Percentiles rank a stretch among this genome's conserved stretches.
phyloP scores from a whole-genome alignment of 2,329 filamentous ascomycete genomes.

The Trichoderma koningii region DNA sequence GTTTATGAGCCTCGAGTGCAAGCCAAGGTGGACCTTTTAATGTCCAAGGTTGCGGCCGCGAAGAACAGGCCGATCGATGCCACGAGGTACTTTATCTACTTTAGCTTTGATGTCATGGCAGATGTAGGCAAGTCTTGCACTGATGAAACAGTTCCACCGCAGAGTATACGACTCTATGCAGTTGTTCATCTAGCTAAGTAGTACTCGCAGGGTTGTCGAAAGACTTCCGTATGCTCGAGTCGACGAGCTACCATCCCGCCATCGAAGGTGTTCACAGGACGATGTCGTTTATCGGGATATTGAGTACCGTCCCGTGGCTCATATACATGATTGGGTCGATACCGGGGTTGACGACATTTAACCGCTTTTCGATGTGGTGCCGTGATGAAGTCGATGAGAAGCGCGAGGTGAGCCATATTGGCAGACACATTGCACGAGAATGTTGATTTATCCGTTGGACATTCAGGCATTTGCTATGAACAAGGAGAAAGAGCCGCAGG shows the following conservation, averaged over 20 bases:
- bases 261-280: not conserved
- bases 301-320: not conserved
- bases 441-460: not conserved
- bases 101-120: constrained; percentile 46
- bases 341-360: constrained; percentile 39
- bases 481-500: not conserved
- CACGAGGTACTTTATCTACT: constrained; percentile 40
- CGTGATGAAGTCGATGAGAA: constrained; percentile 30
- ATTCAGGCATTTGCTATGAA: not conserved
- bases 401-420: not conserved
- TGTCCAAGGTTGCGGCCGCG: constrained; percentile 4
- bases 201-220: not conserved
- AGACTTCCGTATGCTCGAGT: constrained; percentile 2
- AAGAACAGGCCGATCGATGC: constrained; percentile 34
- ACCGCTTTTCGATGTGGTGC: constrained; percentile 35
- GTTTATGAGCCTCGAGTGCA: not conserved
- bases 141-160: too few species aligned
- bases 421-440: not conserved
- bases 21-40: not conserved
- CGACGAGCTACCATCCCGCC: not conserved
- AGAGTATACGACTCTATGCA: too few species aligned
- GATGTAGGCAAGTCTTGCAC: constrained; percentile 37
- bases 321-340: constrained; percentile 38
- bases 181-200: not conserved
- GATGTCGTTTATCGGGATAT: not conserved